phyloP scores from a whole-genome alignment of 2,329 filamentous ascomycete species.

The Calcarisporium arbuscula region DNA sequence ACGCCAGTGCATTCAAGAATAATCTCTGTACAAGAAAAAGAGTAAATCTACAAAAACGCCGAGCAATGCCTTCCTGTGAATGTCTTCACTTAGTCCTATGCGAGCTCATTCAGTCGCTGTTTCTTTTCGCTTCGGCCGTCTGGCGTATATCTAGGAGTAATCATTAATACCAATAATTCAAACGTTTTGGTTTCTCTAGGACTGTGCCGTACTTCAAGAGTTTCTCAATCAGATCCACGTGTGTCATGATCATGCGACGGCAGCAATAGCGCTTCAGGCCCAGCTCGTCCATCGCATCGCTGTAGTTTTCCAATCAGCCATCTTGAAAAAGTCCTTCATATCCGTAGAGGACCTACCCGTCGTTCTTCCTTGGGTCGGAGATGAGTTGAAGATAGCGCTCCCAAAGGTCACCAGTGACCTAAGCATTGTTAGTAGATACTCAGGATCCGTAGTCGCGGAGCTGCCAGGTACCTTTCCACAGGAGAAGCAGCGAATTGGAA shows the following conservation, averaged over 20 bases:
- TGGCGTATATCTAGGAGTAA: slow-evolving; percentile 47
- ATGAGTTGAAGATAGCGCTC: slow-evolving; percentile 89
- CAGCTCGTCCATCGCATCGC: slow-evolving; percentile 92
- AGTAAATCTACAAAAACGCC: too few species aligned
- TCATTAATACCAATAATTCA: slow-evolving; percentile 8
- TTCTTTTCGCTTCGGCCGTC: slow-evolving; percentile 60
- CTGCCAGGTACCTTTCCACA: slow-evolving; percentile 98
- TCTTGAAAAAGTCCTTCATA: background rate
- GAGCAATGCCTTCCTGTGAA: too few species aligned
- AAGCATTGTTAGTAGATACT: slow-evolving; percentile 21
- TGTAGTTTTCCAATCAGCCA: slow-evolving; percentile 27
- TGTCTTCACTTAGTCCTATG: too few species aligned
- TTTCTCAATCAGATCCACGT: slow-evolving; percentile 98
- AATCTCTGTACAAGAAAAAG: too few species aligned
- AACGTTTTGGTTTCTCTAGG: too few species aligned
- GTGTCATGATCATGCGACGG: slow-evolving; percentile 98
- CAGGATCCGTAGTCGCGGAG: too few species aligned
- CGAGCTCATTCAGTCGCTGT: slow-evolving; percentile 30
- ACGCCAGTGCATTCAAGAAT: too few species aligned
- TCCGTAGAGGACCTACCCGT: slow-evolving; percentile 53
- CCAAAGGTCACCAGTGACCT: slow-evolving; percentile 98
- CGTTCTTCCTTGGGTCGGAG: slow-evolving; percentile 61
- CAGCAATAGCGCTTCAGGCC: slow-evolving; percentile 96
- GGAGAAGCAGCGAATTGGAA: slow-evolving; percentile 96
- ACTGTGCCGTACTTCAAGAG: slow-evolving; percentile 67